Evolutionary conservation across 1,139 yeast genomes (phyloP).

Genomic region (Blastobotrys persicus): DNA sequence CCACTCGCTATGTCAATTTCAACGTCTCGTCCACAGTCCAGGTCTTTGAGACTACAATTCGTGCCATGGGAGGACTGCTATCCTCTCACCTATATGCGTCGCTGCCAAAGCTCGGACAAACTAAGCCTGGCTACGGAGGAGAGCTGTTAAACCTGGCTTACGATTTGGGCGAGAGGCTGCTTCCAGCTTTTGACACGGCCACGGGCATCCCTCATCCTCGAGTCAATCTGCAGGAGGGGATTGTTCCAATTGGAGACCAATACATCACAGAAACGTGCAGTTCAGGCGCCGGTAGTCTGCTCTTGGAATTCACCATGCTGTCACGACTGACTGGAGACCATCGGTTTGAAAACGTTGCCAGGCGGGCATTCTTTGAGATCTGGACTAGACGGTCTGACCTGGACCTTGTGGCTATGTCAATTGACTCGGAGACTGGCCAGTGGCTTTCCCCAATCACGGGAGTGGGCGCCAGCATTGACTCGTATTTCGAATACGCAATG

Average conservation of each 20-base stretch:
- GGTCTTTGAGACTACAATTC: slow-evolving; percentile 81
- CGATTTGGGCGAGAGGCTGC: slow-evolving; percentile 64
- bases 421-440: slow-evolving; percentile 56
- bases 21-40: slow-evolving; percentile 70
- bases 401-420: slow-evolving; percentile 73
- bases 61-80: slow-evolving; percentile 88
- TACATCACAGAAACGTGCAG: slow-evolving; percentile 65
- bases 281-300: slow-evolving; percentile 82
- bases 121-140: slow-evolving; percentile 58
- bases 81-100: slow-evolving; percentile 74
- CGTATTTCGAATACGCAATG: slow-evolving; percentile 84
- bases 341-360: slow-evolving; percentile 62
- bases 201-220: slow-evolving; percentile 72
- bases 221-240: slow-evolving; percentile 58
- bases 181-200: slow-evolving; percentile 60
- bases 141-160: slow-evolving; percentile 64
- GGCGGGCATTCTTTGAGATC: slow-evolving; percentile 61
- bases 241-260: slow-evolving; percentile 35
- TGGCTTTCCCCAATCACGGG: slow-evolving; percentile 71
- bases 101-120: slow-evolving; percentile 51
- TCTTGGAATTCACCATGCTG: slow-evolving; percentile 72
- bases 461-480: slow-evolving; percentile 90
- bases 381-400: slow-evolving; percentile 66
- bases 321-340: slow-evolving; percentile 72
- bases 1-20: slow-evolving; percentile 48